Percentiles rank a stretch among this genome's conserved stretches.
phyloP scores from a whole-genome alignment of 2,329 filamentous ascomycete genomes.

The Microcyclospora tardicrescens region DNA sequence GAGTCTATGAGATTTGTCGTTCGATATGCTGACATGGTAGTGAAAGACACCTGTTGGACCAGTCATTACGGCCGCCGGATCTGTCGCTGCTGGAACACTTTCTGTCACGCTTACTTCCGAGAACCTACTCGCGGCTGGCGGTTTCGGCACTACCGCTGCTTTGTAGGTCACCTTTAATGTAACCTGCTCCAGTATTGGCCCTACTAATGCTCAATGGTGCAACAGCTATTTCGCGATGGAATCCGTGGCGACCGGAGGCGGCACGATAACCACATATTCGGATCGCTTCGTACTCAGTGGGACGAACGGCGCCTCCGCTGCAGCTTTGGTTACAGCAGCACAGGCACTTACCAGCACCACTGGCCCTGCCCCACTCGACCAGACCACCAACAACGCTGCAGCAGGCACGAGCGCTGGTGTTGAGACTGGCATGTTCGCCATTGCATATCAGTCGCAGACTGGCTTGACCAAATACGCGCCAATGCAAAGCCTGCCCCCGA shows the following conservation, averaged over 20 bases:
- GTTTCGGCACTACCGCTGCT: neutral
- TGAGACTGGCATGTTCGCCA: conserved; percentile 14
- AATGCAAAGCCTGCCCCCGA: conserved; percentile 46
- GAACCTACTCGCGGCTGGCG: conserved; percentile 2
- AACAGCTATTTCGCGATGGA: conserved; percentile 47
- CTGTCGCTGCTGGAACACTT: too few relatives aligned
- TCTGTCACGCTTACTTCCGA: too few relatives aligned
- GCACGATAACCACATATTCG: conserved; percentile 47
- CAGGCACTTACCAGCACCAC: conserved; percentile 26
- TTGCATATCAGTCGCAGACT: conserved; percentile 44
- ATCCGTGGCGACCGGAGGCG: conserved; percentile 41
- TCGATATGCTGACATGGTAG: too few relatives aligned
- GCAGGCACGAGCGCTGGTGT: conserved; percentile 5
- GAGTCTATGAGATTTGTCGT: too few relatives aligned
- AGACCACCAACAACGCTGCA: conserved; percentile 14
- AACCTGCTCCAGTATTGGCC: conserved; percentile 6
- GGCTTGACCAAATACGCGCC: conserved; percentile 48
- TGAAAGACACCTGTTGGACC: too few relatives aligned
- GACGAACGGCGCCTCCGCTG: conserved; percentile 49
- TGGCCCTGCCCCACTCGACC: conserved; percentile 25
- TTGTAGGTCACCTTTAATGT: too few relatives aligned
- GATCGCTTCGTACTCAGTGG: conserved; percentile 49
- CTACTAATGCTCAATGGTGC: neutral
- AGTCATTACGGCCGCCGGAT: too few relatives aligned
- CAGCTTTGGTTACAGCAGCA: conserved; percentile 25